phyloP scores from a whole-genome alignment of 805 yeast genomes.

The Zygosaccharomyces bisporus region DNA sequence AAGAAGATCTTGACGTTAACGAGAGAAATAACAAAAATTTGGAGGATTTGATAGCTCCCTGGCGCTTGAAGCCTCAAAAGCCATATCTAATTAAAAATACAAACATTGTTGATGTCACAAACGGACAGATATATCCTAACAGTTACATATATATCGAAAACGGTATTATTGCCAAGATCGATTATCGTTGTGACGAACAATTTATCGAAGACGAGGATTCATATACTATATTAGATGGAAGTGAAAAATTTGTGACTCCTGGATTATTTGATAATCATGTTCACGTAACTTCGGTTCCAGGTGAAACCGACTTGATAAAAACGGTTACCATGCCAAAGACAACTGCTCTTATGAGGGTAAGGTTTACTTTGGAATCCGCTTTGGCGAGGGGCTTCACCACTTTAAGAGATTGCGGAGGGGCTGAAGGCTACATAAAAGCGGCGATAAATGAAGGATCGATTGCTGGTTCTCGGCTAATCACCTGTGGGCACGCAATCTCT shows the following conservation, averaged over 20 bases:
- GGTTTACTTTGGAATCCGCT: constrained; percentile 13
- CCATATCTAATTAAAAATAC: constrained; percentile 6
- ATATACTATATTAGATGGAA: constrained; percentile 9
- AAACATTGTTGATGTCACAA: constrained; percentile 6
- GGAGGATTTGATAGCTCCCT: constrained; percentile 7
- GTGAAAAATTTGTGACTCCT: constrained; percentile 10
- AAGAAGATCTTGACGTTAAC: constrained; percentile 9
- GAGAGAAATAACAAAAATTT: constrained; percentile 12
- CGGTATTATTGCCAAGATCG: constrained; percentile 8
- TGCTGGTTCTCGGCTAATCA: constrained; percentile 9
- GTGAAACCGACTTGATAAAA: constrained; percentile 10
- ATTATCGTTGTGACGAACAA: background rate
- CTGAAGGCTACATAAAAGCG: constrained; percentile 14
- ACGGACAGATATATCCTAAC: background rate
- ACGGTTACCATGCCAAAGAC: constrained; percentile 13
- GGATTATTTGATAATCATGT: constrained; percentile 14
- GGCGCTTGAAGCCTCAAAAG: background rate
- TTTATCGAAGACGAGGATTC: background rate
- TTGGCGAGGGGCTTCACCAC: constrained; percentile 15
- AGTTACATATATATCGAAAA: constrained; percentile 6
- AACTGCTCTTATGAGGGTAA: constrained; percentile 11
- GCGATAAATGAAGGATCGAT: constrained; percentile 12
- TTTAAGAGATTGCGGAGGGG: constrained; percentile 17
- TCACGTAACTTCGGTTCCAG: constrained; percentile 13
- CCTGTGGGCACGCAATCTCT: constrained; percentile 14